phyloP scores from a whole-genome alignment of 495 filamentous ascomycete genomes.

The Aspergillus biplanus region DNA sequence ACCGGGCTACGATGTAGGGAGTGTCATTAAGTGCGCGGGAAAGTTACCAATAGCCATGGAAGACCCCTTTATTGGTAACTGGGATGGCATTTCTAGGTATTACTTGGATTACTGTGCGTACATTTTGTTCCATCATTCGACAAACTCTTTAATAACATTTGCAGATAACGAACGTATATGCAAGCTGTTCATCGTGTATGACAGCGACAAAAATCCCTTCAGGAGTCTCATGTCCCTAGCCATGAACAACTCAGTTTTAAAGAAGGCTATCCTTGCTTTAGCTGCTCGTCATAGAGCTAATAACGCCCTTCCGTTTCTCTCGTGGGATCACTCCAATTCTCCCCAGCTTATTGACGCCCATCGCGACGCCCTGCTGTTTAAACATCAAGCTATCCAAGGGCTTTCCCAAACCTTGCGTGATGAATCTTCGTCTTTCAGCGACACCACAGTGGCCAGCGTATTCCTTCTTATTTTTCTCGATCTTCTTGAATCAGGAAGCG shows the following conservation, averaged over 20 bases:
- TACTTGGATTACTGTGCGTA: conserved; percentile 53
- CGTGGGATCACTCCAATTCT: background rate
- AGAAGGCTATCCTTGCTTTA: conserved; percentile 52
- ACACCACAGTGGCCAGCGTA: conserved; percentile 49
- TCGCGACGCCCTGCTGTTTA: conserved; percentile 51
- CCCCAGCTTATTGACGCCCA: conserved; percentile 22
- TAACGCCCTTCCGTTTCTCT: conserved; percentile 26
- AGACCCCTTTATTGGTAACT: conserved; percentile 30
- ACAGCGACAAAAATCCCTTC: conserved; percentile 56
- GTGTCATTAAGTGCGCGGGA: background rate
- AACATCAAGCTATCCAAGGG: conserved; percentile 51
- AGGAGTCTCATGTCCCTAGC: conserved; percentile 52
- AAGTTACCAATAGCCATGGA: conserved; percentile 11
- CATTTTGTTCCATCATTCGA: too few relatives aligned
- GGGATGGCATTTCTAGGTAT: conserved; percentile 32
- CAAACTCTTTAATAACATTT: background rate
- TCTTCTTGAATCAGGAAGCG: conserved; percentile 55
- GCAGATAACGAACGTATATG: conserved; percentile 54
- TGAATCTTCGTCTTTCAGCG: conserved; percentile 25
- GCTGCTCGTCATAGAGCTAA: conserved; percentile 57
- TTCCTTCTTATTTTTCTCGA: conserved; percentile 59
- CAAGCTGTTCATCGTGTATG: conserved; percentile 55
- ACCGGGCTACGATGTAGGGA: background rate
- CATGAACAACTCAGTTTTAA: conserved; percentile 43
- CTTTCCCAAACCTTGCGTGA: conserved; percentile 35